phyloP scores from a whole-genome alignment of 2,329 filamentous ascomycete species.

The Fusarium sp. region DNA sequence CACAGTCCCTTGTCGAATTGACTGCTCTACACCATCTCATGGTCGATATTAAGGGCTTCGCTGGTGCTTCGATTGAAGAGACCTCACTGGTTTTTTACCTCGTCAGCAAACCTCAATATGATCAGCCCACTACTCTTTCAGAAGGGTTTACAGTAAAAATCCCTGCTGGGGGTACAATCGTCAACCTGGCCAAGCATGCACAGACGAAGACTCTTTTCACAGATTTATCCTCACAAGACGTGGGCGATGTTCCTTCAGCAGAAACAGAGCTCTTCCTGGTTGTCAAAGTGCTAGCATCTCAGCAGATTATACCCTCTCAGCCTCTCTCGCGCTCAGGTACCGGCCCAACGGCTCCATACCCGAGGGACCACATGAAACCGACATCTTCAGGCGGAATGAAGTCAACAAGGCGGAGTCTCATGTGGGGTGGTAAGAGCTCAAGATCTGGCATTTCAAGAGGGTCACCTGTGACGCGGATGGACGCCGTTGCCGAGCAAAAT shows the following conservation, averaged over 20 bases:
- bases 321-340: conserved; percentile 64
- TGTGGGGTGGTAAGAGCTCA: conserved; percentile 73
- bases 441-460: conserved; percentile 66
- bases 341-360: conserved; percentile 53
- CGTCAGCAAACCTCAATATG: conserved; percentile 74
- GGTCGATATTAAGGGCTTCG: conserved; percentile 85
- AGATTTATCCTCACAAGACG: conserved; percentile 82
- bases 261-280: conserved; percentile 84
- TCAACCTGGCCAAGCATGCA: conserved; percentile 70
- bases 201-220: conserved; percentile 88
- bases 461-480: conserved; percentile 60
- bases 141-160: conserved; percentile 86
- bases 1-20: conserved; percentile 72
- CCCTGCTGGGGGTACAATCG: conserved; percentile 76
- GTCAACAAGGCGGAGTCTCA: conserved; percentile 69
- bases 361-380: conserved; percentile 60
- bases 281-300: conserved; percentile 76
- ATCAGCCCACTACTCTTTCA: conserved; percentile 74
- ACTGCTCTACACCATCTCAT: conserved; percentile 82
- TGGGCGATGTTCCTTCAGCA: conserved; percentile 68
- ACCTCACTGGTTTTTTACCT: conserved; percentile 82
- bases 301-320: conserved; percentile 59
- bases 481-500: conserved; percentile 65
- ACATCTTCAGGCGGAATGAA: conserved; percentile 62
- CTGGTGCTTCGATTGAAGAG: conserved; percentile 78